Percentiles rank a stretch among this genome's conserved stretches.
phyloP scores from a whole-genome alignment of 73 alveolate genomes.

The Halteria grandinella region DNA sequence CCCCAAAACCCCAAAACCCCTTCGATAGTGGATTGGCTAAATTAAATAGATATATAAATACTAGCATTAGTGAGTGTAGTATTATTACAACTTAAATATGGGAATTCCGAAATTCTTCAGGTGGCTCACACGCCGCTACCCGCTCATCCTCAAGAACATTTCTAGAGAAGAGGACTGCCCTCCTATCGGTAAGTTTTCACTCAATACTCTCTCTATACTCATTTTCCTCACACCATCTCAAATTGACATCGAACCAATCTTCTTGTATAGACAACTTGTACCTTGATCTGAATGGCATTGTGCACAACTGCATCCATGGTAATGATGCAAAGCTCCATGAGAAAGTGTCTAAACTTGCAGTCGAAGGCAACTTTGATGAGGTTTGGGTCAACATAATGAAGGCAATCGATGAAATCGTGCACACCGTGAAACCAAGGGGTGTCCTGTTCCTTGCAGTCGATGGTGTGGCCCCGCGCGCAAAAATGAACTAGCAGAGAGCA shows the following conservation, averaged over 20 bases:
- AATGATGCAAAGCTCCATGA: slow-evolving; percentile 76
- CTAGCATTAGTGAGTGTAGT: no score
- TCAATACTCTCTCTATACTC: neutral
- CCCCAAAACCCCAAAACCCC: no score
- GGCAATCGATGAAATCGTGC: slow-evolving; percentile 88
- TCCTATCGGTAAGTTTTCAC: slow-evolving; percentile 69
- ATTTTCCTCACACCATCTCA: neutral
- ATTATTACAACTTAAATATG: no score
- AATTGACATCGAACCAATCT: neutral
- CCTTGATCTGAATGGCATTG: slow-evolving; percentile 97
- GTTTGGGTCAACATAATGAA: slow-evolving; percentile 87
- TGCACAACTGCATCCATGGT: slow-evolving; percentile 92
- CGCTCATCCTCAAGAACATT: slow-evolving; percentile 84
- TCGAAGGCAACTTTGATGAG: slow-evolving; percentile 84
- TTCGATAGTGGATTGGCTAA: no score
- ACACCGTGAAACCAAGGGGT: slow-evolving; percentile 88
- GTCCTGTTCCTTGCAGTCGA: slow-evolving; percentile 90
- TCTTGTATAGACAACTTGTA: slow-evolving; percentile 89
- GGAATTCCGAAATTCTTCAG: slow-evolving; percentile 98
- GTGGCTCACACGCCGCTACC: slow-evolving; percentile 94
- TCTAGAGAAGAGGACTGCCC: slow-evolving; percentile 75
- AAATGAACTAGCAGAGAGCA: slow-evolving; percentile 95
- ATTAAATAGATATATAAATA: no score
- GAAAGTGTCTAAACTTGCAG: slow-evolving; percentile 71
- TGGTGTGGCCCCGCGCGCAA: slow-evolving; percentile 99